phyloP scores from a whole-genome alignment of 2,329 filamentous ascomycete genomes.

The Dryadomyces quercus-mongolicae region DNA sequence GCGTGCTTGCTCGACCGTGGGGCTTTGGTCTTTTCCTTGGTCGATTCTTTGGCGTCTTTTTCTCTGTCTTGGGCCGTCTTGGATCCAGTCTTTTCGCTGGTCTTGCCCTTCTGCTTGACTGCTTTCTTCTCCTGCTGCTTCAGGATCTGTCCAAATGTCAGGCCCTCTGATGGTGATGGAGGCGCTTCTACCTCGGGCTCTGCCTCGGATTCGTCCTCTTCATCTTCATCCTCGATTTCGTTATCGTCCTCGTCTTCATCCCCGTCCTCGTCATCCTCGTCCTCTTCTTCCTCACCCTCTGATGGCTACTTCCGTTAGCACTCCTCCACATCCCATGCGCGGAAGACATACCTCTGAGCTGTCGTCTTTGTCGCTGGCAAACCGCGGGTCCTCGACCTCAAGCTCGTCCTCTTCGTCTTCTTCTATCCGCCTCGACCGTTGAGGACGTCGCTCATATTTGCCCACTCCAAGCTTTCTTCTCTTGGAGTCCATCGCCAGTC shows the following conservation, averaged over 20 bases:
- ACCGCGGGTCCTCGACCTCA: background rate
- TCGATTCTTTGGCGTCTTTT: slow-evolving; percentile 16
- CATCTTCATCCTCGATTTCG: slow-evolving; percentile 16
- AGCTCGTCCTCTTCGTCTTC: background rate
- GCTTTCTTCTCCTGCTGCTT: slow-evolving; percentile 4
- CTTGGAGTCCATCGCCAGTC: slow-evolving; percentile 21
- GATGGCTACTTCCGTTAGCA: slow-evolving; percentile 13
- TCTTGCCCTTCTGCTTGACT: background rate
- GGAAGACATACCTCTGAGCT: background rate
- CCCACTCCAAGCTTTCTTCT: slow-evolving; percentile 27
- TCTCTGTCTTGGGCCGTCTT: slow-evolving; percentile 15
- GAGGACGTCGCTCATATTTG: slow-evolving; percentile 30
- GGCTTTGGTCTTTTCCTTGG: slow-evolving; percentile 23
- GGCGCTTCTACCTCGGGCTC: slow-evolving; percentile 7
- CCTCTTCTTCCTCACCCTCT: slow-evolving; percentile 9
- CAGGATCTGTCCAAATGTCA: slow-evolving; percentile 10
- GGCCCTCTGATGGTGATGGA: slow-evolving; percentile 1
- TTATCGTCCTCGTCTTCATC: slow-evolving; percentile 20
- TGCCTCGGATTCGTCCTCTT: slow-evolving; percentile 26
- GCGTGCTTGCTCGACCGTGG: slow-evolving; percentile 66
- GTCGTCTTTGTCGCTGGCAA: background rate
- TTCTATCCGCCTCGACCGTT: slow-evolving; percentile 15
- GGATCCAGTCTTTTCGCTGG: slow-evolving; percentile 20
- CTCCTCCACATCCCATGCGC: too few relatives aligned
- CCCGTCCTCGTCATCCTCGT: slow-evolving; percentile 17